Base-by-base conservation (phyloP, 805 yeast species). In the Wickerhamomyces chaumierensis region DNA sequence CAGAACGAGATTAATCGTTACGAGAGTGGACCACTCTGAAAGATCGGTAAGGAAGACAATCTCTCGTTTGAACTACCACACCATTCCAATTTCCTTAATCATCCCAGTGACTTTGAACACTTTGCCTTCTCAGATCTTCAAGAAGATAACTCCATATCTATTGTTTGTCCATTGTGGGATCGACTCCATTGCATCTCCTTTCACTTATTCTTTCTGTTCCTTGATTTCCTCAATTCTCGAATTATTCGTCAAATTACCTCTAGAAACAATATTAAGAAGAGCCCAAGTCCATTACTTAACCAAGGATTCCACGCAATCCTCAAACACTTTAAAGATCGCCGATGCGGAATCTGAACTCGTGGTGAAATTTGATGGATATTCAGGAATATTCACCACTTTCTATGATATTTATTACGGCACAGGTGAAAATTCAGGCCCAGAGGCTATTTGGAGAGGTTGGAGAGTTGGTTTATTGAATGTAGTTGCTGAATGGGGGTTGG, bases 371-470 rank as follows among this genome's bases (percentile, higher is more conserved):
- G 72, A 66, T 12, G 70, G 66, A 5, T 79, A 78, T 52, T 55
- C 58, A 18, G 82, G 85, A 2, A 57, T 75, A 43, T 63, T 69
- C 48, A 68, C 68, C 36, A 69, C 82, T 2, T 51, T 76, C 20
- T 74, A 73, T 63, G 65, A 66, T 41, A 57, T 73, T 5, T 33
- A 50, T 51, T 33, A 62, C 34, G 39, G 62, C 51, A 59, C 60
- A 31, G 66, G 71, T 31, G 57, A 66, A 8, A 63, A 68, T 28
- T 58, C 66, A 36, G 71, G 78, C 1, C 45, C 68, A 46, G 69
- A 70, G 33, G 71, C 67, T 1, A 56, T 80, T 19, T 88, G 84
- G 68, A 72, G 90, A 48, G 98, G 97, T 29, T 90, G 97, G 97
- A 73, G 85, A 56, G 78, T 86, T 33, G 94, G 94, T 21, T 66